Percentiles rank a stretch among this genome's conserved stretches.
Conservation (phyloP, 2,329 filamentous ascomycete species). For the Colletotrichum somersetense region DNA sequence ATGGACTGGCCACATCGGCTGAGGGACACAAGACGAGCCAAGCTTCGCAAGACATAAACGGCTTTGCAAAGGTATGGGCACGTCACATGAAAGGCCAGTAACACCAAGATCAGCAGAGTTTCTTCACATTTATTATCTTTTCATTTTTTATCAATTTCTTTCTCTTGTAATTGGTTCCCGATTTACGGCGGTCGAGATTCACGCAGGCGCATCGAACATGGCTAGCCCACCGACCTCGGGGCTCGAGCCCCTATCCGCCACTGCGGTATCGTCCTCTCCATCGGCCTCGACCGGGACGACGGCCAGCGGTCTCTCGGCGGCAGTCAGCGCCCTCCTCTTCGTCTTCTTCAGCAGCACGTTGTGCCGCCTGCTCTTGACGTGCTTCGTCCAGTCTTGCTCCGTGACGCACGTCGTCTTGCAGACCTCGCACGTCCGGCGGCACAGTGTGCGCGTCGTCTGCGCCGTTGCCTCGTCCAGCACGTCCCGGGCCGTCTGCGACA, state of each 20-base stretch:
- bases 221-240: conserved; percentile 23
- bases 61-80: background rate
- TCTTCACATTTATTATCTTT: background rate
- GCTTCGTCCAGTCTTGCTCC: conserved; percentile 61
- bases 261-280: background rate
- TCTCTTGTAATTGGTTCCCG: background rate
- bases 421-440: conserved; percentile 75
- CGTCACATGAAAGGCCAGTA: conserved; percentile 19
- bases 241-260: conserved; percentile 22
- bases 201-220: conserved; percentile 27
- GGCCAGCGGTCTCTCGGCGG: conserved; percentile 36
- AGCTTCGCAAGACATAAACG: background rate
- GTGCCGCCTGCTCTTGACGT: conserved; percentile 54
- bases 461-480: conserved; percentile 66
- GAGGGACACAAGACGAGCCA: conserved; percentile 9
- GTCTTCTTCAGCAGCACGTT: conserved; percentile 51
- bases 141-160: background rate
- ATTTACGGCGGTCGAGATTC: background rate
- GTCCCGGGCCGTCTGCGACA: conserved; percentile 63
- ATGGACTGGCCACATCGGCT: background rate
- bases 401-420: conserved; percentile 76
- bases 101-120: conserved; percentile 17
- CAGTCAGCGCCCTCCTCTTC: conserved; percentile 54
- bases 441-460: conserved; percentile 65
- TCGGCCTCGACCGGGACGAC: conserved; percentile 14